Percentiles rank a stretch among this genome's conserved stretches.
phyloP scores from a whole-genome alignment of 805 yeast species.

The Candida endomychidarum region DNA sequence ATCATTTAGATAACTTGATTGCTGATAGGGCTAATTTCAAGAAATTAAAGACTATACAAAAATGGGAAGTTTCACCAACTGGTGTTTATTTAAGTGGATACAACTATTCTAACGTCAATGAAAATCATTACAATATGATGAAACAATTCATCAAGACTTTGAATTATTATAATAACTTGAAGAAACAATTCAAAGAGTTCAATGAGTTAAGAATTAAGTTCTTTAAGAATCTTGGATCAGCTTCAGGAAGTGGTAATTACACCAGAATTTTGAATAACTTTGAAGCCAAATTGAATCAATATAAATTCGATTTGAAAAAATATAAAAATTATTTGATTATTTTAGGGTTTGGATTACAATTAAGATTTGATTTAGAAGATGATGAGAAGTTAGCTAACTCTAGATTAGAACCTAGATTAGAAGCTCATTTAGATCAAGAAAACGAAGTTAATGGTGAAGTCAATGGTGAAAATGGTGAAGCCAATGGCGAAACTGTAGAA shows the following conservation, averaged over 20 bases:
- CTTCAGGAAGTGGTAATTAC: conserved; percentile 33
- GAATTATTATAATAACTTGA: conserved; percentile 41
- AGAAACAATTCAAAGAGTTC: conserved; percentile 34
- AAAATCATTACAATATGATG: conserved; percentile 41
- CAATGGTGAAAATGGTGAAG: conserved; percentile 1
- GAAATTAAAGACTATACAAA: conserved; percentile 32
- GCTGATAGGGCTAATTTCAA: conserved; percentile 28
- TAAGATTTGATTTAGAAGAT: conserved; percentile 43
- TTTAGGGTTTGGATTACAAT: conserved; percentile 47
- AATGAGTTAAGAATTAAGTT: conserved; percentile 29
- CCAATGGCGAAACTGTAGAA: background rate
- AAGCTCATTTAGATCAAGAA: no score
- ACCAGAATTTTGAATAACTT: conserved; percentile 38
- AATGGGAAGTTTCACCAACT: conserved; percentile 44
- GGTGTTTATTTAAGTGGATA: conserved; percentile 43
- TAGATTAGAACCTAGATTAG: no score
- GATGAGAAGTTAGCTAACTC: conserved; percentile 25
- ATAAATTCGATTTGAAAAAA: conserved; percentile 44
- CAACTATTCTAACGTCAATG: conserved; percentile 21
- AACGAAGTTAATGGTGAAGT: background rate
- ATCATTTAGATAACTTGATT: conserved; percentile 35
- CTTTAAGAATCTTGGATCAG: conserved; percentile 27
- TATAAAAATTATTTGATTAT: conserved; percentile 46
- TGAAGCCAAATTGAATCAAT: conserved; percentile 40
- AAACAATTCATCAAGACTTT: conserved; percentile 43